Base-by-base conservation (phyloP, 805 yeast species). In the Alloascoidea hylecoeti region DNA sequence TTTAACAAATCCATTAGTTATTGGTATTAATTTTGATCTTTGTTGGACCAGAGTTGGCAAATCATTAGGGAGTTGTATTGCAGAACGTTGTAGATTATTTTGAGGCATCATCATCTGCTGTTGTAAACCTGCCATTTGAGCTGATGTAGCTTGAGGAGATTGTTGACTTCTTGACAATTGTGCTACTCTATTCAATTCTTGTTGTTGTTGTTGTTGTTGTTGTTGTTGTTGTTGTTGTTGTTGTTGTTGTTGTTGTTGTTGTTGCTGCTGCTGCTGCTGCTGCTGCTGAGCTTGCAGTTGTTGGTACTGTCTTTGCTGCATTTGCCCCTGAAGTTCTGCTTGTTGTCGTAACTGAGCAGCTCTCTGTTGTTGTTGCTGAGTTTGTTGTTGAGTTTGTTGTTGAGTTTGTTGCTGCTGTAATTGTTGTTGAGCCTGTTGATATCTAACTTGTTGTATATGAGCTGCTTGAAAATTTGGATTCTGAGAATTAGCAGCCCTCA, bases 151-250 rank as follows among this genome's bases (percentile, higher is more conserved):
- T 23, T 23, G 30, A n/a, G 30, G 30, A 23, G 30, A n/a, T n/a
- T n/a, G n/a, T n/a, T n/a, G n/a, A n/a, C n/a, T n/a, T n/a, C n/a
- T n/a, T n/a, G n/a, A n/a, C n/a, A n/a, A n/a, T n/a, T n/a, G n/a
- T n/a, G n/a, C n/a, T n/a, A n/a, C n/a, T n/a, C n/a, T n/a, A n/a
- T n/a, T 23, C 9, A n/a, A 38, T 16, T 18, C 35, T 15, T 35
- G 41, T n/a, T 37, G 32, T n/a, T 16, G 39, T n/a, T 35, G 45
- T 16, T 5, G 43, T 27, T 35, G 41, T 15, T 39, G 44, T 30
- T 33, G 41, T 17, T 39, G 41, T 37, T 36, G 46, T 38, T 30
- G 45, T 18, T 34, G 42, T 18, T 39, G 44, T 34, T 38, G 42
- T 34, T 36, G 44, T 35, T 43, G 44, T 33, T 34, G 37, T 36